These are phyloP conservation scores for Carex littledalei DNA, from an alignment of 176 grass and related monocot genomes.

Conservation along the genomic window DNA sequence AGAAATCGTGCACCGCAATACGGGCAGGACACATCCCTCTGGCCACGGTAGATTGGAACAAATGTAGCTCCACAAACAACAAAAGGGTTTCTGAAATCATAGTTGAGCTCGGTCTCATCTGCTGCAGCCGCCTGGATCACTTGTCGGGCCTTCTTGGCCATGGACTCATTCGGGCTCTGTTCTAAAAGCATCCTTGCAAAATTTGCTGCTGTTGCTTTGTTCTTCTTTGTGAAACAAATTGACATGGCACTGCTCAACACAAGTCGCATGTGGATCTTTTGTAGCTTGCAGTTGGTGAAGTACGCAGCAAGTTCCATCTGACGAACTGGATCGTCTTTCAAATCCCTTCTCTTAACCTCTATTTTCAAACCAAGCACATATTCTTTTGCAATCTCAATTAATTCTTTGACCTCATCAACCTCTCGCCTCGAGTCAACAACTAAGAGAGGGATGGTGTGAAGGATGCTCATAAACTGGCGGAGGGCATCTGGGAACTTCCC, in stretches of 20 bases:
- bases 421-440: constrained; percentile 85
- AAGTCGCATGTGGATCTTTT: constrained; percentile 73
- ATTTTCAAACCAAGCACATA: constrained; percentile 89
- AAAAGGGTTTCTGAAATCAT: constrained; percentile 93
- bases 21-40: constrained; percentile 82
- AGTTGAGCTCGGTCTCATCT: constrained; percentile 59
- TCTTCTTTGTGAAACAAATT: constrained; percentile 62
- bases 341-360: constrained; percentile 79
- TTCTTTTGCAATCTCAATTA: constrained; percentile 85
- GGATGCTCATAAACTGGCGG: constrained; percentile 71
- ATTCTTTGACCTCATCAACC: constrained; percentile 95
- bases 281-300: constrained; percentile 87
- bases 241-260: constrained; percentile 68
- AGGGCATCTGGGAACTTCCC: constrained; percentile 86
- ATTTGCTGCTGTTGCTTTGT: constrained; percentile 61
- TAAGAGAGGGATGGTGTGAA: constrained; percentile 72
- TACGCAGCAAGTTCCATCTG: constrained; percentile 79
- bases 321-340: constrained; percentile 36
- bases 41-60: constrained; percentile 91
- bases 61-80: constrained; percentile 78
- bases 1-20: constrained; percentile 77
- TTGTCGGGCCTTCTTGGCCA: constrained; percentile 79
- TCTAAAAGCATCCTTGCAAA: constrained; percentile 91
- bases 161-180: constrained; percentile 55
- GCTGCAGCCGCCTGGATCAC: constrained; percentile 55